Evolutionary conservation across 1,284 basidiomycete species (phyloP), one percentile per base, ranked within the genome.

Genomic region (Trichosporon sp.): DNA sequence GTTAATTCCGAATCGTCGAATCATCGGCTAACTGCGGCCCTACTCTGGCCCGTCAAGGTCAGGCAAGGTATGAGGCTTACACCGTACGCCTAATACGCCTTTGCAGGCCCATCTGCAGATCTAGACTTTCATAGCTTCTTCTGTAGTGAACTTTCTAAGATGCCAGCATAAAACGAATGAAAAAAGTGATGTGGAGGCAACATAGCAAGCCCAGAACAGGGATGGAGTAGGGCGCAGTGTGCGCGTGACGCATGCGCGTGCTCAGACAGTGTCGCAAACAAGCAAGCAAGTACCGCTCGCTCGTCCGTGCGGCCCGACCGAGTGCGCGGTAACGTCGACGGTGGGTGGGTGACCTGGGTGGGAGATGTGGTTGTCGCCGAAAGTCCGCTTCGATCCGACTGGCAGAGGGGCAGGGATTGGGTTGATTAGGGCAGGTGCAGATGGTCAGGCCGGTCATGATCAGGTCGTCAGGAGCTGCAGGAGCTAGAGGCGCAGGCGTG

Each of bases 381-480:
- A 54, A 54, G 49, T 54, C 49, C 49, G 49, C 49, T 54, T 29
- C 27, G 49, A 54, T 29, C 49, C 49, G 49, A 54, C 49, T 54
- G 25, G 25, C n/a, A n/a, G n/a, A n/a, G n/a, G n/a, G n/a, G n/a
- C n/a, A n/a, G n/a, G n/a, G n/a, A n/a, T n/a, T n/a, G n/a, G n/a
- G n/a, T n/a, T n/a, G n/a, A n/a, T n/a, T n/a, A n/a, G n/a, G n/a
- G n/a, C n/a, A n/a, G n/a, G n/a, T n/a, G n/a, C n/a, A n/a, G n/a
- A n/a, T n/a, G n/a, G n/a, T n/a, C n/a, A n/a, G n/a, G n/a, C n/a
- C n/a, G n/a, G n/a, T n/a, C n/a, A n/a, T n/a, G n/a, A n/a, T n/a
- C n/a, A n/a, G n/a, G n/a, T n/a, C n/a, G n/a, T n/a, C n/a, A n/a
- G n/a, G n/a, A n/a, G n/a, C n/a, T n/a, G n/a, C n/a, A n/a, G n/a